These are phyloP conservation scores for Cercospora brassicicola DNA, from an alignment of 2,329 filamentous ascomycete genomes.

Conservation along the genomic window DNA sequence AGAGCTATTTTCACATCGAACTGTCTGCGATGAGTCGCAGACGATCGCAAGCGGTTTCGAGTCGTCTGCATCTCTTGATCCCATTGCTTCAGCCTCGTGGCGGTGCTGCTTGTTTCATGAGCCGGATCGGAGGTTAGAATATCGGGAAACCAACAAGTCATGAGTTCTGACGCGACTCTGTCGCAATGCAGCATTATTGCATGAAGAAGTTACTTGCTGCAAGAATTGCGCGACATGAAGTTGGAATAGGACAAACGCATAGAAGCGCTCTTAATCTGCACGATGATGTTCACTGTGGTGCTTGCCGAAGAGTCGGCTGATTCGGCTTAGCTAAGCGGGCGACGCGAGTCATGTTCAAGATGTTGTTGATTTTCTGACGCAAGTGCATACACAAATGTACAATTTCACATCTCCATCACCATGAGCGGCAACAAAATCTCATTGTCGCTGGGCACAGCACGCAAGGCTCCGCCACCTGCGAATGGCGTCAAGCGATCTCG, in stretches of 20 bases:
- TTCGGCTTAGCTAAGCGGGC: not conserved
- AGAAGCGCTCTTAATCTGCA: conserved; percentile 5
- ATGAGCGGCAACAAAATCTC: conserved; percentile 35
- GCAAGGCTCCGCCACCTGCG: conserved; percentile 30
- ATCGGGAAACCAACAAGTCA: conserved; percentile 5
- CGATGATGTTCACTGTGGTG: conserved; percentile 2
- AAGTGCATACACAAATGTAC: not conserved
- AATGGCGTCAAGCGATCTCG: conserved; percentile 47
- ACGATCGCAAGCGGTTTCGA: conserved; percentile 2
- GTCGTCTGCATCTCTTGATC: not conserved
- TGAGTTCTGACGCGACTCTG: conserved; percentile 1
- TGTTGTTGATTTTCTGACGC: conserved; percentile 10
- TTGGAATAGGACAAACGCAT: not conserved
- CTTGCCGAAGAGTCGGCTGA: not conserved
- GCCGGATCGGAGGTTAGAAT: not conserved
- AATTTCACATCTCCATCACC: not conserved
- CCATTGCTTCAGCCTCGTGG: conserved; percentile 2
- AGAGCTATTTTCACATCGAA: not conserved
- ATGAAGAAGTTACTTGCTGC: not conserved
- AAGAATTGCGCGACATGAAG: not conserved
- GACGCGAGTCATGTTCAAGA: not conserved
- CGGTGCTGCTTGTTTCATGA: conserved; percentile 12
- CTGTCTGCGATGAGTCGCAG: conserved; percentile 8
- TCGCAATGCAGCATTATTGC: not conserved
- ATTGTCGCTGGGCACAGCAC: conserved; percentile 34